Conservation (phyloP, 345 rosid genomes). For the Boechera stricta region DNA sequence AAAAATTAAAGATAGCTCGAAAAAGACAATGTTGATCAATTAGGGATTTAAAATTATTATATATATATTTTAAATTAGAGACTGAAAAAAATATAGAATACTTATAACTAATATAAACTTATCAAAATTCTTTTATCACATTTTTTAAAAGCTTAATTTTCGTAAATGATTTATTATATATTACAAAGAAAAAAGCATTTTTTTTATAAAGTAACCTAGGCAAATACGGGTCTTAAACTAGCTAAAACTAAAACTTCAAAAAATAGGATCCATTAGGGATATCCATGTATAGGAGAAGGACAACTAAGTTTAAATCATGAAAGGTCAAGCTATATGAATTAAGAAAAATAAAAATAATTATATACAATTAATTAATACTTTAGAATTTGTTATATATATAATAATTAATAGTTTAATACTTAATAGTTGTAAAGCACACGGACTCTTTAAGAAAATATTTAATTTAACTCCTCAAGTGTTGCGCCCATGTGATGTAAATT, state of each 20-base stretch:
- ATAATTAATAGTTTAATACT: constrained; percentile 21
- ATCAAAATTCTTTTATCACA: neutral
- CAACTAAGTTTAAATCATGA: constrained; percentile 13
- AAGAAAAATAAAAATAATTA: neutral
- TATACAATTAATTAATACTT: neutral
- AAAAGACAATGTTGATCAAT: no score
- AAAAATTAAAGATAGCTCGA: no score
- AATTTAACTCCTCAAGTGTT: constrained; percentile 15
- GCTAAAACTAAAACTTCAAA: neutral
- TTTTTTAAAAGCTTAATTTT: no score
- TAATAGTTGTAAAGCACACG: constrained; percentile 43
- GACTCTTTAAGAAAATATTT: constrained; percentile 17
- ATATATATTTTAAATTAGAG: no score
- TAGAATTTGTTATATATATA: neutral
- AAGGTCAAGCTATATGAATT: constrained; percentile 19
- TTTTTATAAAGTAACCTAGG: neutral
- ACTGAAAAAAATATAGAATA: no score
- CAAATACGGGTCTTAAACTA: no score
- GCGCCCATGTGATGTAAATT: constrained; percentile 33
- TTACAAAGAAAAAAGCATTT: neutral
- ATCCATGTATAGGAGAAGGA: constrained; percentile 5
- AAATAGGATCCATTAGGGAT: constrained; percentile 1
- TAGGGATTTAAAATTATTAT: no score
- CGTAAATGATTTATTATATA: no score
- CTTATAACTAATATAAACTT: no score